Evolutionary conservation across 1,284 basidiomycete species (phyloP), one percentile per base, ranked within the genome.

Genomic region (Megacollybia platyphylla): DNA sequence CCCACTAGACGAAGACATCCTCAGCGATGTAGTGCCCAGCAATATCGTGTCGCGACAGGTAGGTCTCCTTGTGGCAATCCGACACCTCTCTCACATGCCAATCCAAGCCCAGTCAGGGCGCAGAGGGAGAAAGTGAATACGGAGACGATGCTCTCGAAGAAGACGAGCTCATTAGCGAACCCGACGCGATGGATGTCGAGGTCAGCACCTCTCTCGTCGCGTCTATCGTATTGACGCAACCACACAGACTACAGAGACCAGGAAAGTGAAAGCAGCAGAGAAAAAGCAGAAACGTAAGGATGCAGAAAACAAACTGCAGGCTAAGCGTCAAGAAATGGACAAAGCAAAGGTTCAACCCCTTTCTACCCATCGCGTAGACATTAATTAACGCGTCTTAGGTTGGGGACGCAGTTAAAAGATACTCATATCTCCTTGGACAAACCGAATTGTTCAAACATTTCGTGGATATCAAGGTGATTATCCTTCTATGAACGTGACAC

Each of bases 401-500:
- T 28, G 67, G 87, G n/a, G 92, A 96, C 56, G 88, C 90, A 27
- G 86, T 96, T 52, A 97, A 96, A 61, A 82, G 90, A 9, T 97
- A 96, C 59, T 89, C 87, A 6, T 96, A 94, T 60, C 74, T 97
- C 11, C 73, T 97, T 0, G 93, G 92, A 5, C 91, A 97, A 61
- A 97, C 91, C 0, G 93, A 97, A 52, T 69, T 96, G 11, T 97
- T 97, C 68, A 87, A 89, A 53, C 92, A 96, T 59, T 97, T 97
- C 54, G 87, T 94, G 6, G 88, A 94, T 56, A 83, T 94, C 62
- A 93, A 94, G 73, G 88, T 85, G 18, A 3, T 27, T 37, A 34
- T n/a, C 35, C 18, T 29, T 36, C 4, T 15, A 2, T 6, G 20
- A 24, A 24, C 20, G 4, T 24, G 20, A 24, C 20, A 24, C 20